These are phyloP conservation scores for Saccharomycopsis lassenensis DNA, from an alignment of 805 yeast species.

Conservation along the genomic window DNA sequence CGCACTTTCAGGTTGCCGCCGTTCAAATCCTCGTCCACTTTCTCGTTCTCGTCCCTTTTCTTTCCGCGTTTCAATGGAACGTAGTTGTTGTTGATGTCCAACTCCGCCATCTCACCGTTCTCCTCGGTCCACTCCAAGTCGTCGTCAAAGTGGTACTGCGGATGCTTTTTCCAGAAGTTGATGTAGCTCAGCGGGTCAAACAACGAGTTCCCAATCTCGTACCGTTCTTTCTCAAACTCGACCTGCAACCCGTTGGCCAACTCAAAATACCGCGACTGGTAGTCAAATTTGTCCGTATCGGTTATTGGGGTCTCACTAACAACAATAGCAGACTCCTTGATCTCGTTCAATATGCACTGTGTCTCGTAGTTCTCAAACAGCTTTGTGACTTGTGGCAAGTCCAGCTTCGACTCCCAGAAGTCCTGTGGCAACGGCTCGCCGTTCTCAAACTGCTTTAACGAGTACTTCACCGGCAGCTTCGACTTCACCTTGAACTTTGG, in stretches of 20 bases:
- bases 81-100: slow-evolving; percentile 44
- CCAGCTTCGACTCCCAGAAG: slow-evolving; percentile 22
- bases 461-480: slow-evolving; percentile 26
- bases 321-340: slow-evolving; percentile 61
- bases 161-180: slow-evolving; percentile 17
- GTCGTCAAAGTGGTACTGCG: slow-evolving; percentile 7
- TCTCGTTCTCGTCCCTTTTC: slow-evolving; percentile 23
- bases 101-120: slow-evolving; percentile 46
- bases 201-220: slow-evolving; percentile 56
- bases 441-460: slow-evolving; percentile 12
- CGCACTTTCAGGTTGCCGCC: slow-evolving; percentile 1
- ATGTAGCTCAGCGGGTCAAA: slow-evolving; percentile 48
- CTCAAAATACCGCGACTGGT: slow-evolving; percentile 44
- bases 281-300: slow-evolving; percentile 17
- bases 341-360: slow-evolving; percentile 50
- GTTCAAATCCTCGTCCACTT: slow-evolving; percentile 1
- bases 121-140: slow-evolving; percentile 27
- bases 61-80: slow-evolving; percentile 59
- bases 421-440: slow-evolving; percentile 17
- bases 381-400: slow-evolving; percentile 30
- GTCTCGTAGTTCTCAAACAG: slow-evolving; percentile 48
- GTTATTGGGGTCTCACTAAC: slow-evolving; percentile 35
- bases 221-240: slow-evolving; percentile 50
- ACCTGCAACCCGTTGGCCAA: slow-evolving; percentile 66
- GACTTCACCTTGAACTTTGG: slow-evolving; percentile 42